Base-by-base conservation (phyloP, 371 early-diverging fungal species). In the Lichtheimia ornata region DNA sequence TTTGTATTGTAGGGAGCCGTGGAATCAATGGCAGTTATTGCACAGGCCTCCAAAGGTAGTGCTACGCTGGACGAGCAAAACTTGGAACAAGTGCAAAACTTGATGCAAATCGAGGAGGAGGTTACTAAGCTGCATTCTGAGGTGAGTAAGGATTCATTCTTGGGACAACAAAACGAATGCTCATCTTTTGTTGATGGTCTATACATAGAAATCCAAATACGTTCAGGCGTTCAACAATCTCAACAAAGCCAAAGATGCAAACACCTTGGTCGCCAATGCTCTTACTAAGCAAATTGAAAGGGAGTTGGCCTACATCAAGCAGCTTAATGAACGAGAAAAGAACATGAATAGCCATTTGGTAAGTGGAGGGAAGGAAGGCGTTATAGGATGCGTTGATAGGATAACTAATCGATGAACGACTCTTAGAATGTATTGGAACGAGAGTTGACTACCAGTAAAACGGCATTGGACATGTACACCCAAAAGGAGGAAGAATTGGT, bases 51-150 rank as follows among this genome's bases (percentile, higher is more conserved):
- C 18, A 83, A 85, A 61, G 92, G 88, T 28, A 93, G 89, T 83
- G 74, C 77, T 3, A 84, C 89, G 64, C 81, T 95, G 17, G 93
- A 95, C 63, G 92, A 91, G 60, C 90, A 91, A 54, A 91, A 88
- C 61, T 81, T 87, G 30, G 81, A 82, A 56, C 91, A 90, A 66
- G 88, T 92, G 9, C 77, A 90, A 60, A 86, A 88, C 63, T 72
- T 94, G 22, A 74, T 83, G 4, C 77, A 79, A 43, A 90, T 91
- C 69, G 94, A 94, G 66, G 93, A 94, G 57, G 87, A 90, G 17
- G 84, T 94, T 13, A 67, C 83, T 56, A 82, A 85, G 53, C 64
- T 94, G 18, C 74, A 89, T 30, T 84, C 89, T 13, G 94, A 96
- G 67, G 78, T 74, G 66, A 28, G 53, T 55, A 49, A 35, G 15